These are phyloP conservation scores for Ascochyta koolunga DNA, from an alignment of 2,329 filamentous ascomycete species.

Conservation along the genomic window DNA sequence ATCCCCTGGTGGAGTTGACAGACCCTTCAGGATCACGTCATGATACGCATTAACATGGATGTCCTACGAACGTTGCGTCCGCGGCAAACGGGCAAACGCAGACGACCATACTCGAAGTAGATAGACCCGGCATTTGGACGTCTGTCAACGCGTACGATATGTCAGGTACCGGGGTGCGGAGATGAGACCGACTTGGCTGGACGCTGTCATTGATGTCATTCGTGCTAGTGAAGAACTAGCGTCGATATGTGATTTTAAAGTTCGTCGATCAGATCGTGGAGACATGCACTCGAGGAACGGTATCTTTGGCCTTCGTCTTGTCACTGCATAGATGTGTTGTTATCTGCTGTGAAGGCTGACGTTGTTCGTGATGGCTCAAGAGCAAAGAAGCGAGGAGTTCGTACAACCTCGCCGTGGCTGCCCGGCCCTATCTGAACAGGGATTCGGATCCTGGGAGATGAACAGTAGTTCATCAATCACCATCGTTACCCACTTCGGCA, in stretches of 20 bases:
- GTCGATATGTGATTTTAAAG: conserved; percentile 5
- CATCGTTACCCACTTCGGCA: neutral
- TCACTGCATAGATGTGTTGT: no score
- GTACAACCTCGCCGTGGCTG: neutral
- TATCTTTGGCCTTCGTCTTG: neutral
- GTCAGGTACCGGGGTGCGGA: conserved; percentile 16
- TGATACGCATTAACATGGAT: conserved; percentile 6
- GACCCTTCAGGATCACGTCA: conserved; percentile 15
- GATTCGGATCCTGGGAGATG: conserved; percentile 12
- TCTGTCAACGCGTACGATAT: conserved; percentile 5
- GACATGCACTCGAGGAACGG: neutral
- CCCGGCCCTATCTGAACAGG: neutral
- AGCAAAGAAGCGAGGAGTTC: neutral
- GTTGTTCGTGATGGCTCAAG: neutral
- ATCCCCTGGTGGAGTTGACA: neutral
- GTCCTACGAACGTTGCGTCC: neutral
- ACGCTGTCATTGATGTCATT: conserved; percentile 11
- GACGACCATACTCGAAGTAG: neutral
- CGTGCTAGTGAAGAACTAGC: conserved; percentile 5
- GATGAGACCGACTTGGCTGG: conserved; percentile 4
- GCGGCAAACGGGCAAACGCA: conserved; percentile 1
- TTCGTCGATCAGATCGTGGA: conserved; percentile 6
- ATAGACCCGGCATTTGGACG: neutral
- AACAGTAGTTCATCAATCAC: conserved; percentile 8
- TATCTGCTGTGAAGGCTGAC: no score